phyloP scores from a whole-genome alignment of 2,329 filamentous ascomycete genomes.

The Aspergillus ochraceus region DNA sequence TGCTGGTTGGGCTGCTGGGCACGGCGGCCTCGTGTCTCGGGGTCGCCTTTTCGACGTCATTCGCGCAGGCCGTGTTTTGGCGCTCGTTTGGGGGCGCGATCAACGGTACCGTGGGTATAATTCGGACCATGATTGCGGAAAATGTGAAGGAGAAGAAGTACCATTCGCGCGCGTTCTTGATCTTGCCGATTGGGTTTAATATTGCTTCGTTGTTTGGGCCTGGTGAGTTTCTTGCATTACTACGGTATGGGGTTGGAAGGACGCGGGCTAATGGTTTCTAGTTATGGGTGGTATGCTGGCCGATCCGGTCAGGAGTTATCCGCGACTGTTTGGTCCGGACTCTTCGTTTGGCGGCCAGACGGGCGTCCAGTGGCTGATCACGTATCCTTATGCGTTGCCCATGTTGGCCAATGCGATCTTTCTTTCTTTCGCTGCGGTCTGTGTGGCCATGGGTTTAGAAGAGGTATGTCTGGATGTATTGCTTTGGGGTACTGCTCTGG shows the following conservation, averaged over 20 bases:
- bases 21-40: constrained; percentile 66
- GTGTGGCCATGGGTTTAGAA: constrained; percentile 64
- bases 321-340: constrained; percentile 60
- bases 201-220: constrained; percentile 57
- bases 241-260: constrained; percentile 33
- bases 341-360: constrained; percentile 56
- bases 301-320: constrained; percentile 65
- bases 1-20: constrained; percentile 73
- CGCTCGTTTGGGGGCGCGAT: constrained; percentile 65
- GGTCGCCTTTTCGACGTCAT: constrained; percentile 67
- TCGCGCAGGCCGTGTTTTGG: constrained; percentile 65
- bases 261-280: constrained; percentile 21
- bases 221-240: constrained; percentile 38
- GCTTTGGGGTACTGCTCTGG: not conserved
- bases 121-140: constrained; percentile 71
- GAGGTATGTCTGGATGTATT: constrained; percentile 41
- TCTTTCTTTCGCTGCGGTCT: constrained; percentile 54
- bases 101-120: constrained; percentile 72
- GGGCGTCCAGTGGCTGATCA: constrained; percentile 62
- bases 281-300: constrained; percentile 66
- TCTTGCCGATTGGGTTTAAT: constrained; percentile 68
- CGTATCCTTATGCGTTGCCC: constrained; percentile 67
- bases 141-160: constrained; percentile 69
- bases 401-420: constrained; percentile 65
- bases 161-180: constrained; percentile 55